Evolutionary conservation across 2,329 filamentous ascomycete genomes (phyloP), one percentile per base, ranked within the genome.

Genomic region (Cladosporium velox): DNA sequence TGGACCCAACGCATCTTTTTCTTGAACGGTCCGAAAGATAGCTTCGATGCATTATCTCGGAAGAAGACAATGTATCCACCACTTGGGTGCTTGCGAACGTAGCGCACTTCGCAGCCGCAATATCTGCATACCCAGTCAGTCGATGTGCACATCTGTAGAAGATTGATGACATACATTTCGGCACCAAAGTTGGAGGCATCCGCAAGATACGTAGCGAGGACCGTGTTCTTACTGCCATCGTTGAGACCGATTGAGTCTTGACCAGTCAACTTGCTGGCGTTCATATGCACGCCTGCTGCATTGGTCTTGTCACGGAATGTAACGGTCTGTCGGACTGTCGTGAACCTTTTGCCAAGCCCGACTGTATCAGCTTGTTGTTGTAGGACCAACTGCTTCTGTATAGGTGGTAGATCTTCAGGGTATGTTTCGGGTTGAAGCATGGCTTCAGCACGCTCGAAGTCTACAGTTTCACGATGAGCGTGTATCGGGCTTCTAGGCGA

Each of bases 141-240:
- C 26, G 8, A 21, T 7, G 3, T 12, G 1, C 10, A 12, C 0
- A 24, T 21, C 10, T 24, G 2, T 1, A 21, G 8, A 32, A 21
- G 3, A 34, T 34, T n/a, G 18, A 10, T 34, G 18, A 51, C 55
- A 1, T 28, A 65, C 76, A 91, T 86, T 72, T 91, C 88, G 14
- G 88, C 87, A 10, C 88, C 89, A 87, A 87, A 89, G 71, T 90
- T 89, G 88, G 88, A 90, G 1, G 89, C 88, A 74, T 91, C 88
- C 8, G 86, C 83, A 8, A 91, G 78, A 71, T 91, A 91, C 0
- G 88, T 91, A 44, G 89, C 86, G 1, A 88, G 79, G 0, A 86
- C 89, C 12, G 85, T 88, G 21, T 84, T 89, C 76, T 90, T 90
- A 34, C 86, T 89, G 1, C 87, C 87, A 73, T 91, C 88, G 70